Conservation (phyloP, 371 early-diverging fungal genomes). For the Rhizomucor pusillus region DNA sequence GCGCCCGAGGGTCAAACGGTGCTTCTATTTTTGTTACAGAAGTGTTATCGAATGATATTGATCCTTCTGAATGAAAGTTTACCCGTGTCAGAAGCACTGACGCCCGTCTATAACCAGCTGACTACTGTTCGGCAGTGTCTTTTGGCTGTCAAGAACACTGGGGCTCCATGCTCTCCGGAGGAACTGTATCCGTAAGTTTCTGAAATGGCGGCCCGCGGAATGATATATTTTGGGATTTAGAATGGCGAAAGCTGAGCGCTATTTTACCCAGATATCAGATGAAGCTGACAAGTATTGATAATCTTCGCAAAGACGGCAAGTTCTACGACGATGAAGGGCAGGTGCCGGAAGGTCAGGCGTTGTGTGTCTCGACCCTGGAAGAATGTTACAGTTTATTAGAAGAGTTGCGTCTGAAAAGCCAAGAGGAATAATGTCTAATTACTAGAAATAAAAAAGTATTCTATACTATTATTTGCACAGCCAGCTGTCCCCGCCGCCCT, state of each 20-base stretch:
- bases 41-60: slow-evolving; percentile 83
- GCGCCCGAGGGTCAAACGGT: slow-evolving; percentile 68
- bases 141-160: slow-evolving; percentile 73
- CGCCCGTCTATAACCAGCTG: slow-evolving; percentile 82
- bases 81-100: slow-evolving; percentile 78
- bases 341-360: slow-evolving; percentile 82
- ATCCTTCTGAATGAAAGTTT: slow-evolving; percentile 74
- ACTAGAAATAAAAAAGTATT: too few relatives aligned
- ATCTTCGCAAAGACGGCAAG: slow-evolving; percentile 79
- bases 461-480: too few relatives aligned
- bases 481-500: too few relatives aligned
- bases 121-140: slow-evolving; percentile 81
- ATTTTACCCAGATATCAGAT: slow-evolving; percentile 63
- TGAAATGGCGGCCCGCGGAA: too few relatives aligned
- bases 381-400: slow-evolving; percentile 81
- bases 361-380: slow-evolving; percentile 74
- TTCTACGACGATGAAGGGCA: slow-evolving; percentile 79
- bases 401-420: slow-evolving; percentile 54
- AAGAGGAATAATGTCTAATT: too few relatives aligned
- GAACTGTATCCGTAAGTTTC: slow-evolving; percentile 42
- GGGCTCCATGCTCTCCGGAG: slow-evolving; percentile 66
- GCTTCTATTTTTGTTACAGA: slow-evolving; percentile 80
- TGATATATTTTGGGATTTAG: background rate
- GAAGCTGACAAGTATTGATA: slow-evolving; percentile 78
- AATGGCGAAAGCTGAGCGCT: background rate